Evolutionary conservation across 177 flowering plant genomes (phyloP).

Genomic region (Tripterygium wilfordii): DNA sequence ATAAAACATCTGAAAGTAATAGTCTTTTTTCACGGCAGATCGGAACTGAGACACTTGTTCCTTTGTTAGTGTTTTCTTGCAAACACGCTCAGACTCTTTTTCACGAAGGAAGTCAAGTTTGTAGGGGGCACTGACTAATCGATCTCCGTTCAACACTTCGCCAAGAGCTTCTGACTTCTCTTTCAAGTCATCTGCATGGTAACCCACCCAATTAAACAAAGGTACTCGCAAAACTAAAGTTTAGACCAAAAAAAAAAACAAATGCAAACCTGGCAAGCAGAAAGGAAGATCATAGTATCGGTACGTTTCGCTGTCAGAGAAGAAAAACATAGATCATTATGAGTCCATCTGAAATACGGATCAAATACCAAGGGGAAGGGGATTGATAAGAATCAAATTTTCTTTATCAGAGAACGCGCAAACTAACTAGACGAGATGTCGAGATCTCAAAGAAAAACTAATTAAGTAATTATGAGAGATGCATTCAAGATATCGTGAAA

Average conservation of each 20-base stretch:
- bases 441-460: too few species aligned
- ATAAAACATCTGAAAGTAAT: conserved; percentile 44
- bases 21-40: conserved; percentile 31
- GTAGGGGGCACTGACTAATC: conserved; percentile 41
- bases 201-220: not conserved
- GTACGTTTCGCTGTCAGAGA: conserved; percentile 7
- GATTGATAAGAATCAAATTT: not conserved
- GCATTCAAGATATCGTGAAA: too few species aligned
- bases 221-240: too few species aligned
- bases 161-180: conserved; percentile 40
- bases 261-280: conserved; percentile 3
- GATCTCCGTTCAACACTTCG: conserved; percentile 37
- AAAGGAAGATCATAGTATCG: conserved; percentile 10
- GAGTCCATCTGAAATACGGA: too few species aligned
- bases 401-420: not conserved
- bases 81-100: conserved; percentile 31
- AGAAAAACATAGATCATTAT: not conserved
- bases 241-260: too few species aligned
- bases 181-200: conserved; percentile 19
- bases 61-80: conserved; percentile 23
- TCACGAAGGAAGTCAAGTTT: conserved; percentile 25
- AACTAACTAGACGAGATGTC: too few species aligned
- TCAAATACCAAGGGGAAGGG: not conserved
- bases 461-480: too few species aligned
- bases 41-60: conserved; percentile 33